Evolutionary conservation across 805 yeast species (phyloP).

Genomic region (Candida montana): DNA sequence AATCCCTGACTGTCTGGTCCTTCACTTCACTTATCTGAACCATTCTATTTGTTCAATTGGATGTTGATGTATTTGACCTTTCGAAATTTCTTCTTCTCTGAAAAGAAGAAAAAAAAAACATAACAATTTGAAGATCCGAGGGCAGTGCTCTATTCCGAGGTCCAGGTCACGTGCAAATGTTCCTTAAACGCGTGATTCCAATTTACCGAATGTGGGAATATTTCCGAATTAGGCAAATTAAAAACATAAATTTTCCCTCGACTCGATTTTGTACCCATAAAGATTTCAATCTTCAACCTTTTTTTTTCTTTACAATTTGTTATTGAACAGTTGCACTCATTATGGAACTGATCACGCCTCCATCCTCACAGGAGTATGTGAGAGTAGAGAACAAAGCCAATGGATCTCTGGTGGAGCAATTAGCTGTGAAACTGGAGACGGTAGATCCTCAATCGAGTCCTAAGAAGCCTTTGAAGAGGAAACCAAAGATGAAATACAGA

Average conservation of each 20-base stretch:
- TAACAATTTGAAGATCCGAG: not conserved
- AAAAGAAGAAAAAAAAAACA: too few relatives aligned
- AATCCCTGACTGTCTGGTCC: slow-evolving; percentile 44
- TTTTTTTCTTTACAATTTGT: slow-evolving; percentile 1
- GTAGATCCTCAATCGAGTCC: not conserved
- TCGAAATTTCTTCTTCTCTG: too few relatives aligned
- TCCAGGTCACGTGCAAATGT: too few relatives aligned
- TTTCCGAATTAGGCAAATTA: slow-evolving; percentile 21
- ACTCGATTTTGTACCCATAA: not conserved
- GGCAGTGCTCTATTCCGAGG: not conserved
- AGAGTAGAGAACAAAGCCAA: not conserved
- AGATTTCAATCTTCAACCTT: too few relatives aligned
- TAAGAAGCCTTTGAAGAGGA: slow-evolving; percentile 25
- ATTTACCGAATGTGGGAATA: slow-evolving; percentile 9
- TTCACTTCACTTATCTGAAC: slow-evolving; percentile 76
- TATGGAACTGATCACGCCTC: slow-evolving; percentile 23
- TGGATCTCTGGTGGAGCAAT: not conserved
- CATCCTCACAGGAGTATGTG: slow-evolving; percentile 21
- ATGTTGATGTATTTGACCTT: too few relatives aligned
- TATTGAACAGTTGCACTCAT: not conserved
- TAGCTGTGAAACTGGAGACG: not conserved
- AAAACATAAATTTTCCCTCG: slow-evolving; percentile 13
- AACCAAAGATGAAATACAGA: slow-evolving; percentile 41
- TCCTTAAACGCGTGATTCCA: too few relatives aligned
- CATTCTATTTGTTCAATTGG: slow-evolving; percentile 36